Percentiles rank a stretch among this genome's conserved stretches.
These are phyloP conservation scores for Phytophthora pinifolia DNA, from an alignment of 352 stramenopile genomes.

Conservation along the genomic window DNA sequence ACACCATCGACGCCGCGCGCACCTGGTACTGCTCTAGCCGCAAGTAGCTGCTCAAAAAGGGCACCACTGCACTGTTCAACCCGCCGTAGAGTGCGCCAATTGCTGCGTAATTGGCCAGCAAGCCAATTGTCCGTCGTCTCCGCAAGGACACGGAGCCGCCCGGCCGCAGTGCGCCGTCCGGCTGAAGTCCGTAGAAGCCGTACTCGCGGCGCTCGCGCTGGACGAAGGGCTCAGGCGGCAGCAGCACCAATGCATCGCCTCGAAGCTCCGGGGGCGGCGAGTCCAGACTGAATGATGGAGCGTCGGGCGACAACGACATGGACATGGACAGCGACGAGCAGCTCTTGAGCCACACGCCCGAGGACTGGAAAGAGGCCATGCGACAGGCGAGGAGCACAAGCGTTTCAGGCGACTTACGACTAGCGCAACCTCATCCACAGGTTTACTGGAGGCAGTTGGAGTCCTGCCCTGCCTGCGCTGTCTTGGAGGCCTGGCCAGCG, in stretches of 20 bases:
- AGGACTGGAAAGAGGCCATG: slow-evolving; percentile 24
- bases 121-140: slow-evolving; percentile 42
- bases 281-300: slow-evolving; percentile 28
- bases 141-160: slow-evolving; percentile 55
- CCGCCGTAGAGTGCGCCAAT: slow-evolving; percentile 73
- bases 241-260: slow-evolving; percentile 13
- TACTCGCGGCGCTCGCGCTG: slow-evolving; percentile 39
- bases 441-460: no score
- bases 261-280: slow-evolving; percentile 26
- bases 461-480: not conserved
- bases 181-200: slow-evolving; percentile 62
- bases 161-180: slow-evolving; percentile 58
- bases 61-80: slow-evolving; percentile 52
- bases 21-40: slow-evolving; percentile 65
- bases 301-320: slow-evolving; percentile 20
- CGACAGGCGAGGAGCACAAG: slow-evolving; percentile 22
- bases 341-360: slow-evolving; percentile 39
- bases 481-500: not conserved
- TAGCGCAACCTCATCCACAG: slow-evolving; percentile 20
- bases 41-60: slow-evolving; percentile 66
- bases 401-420: slow-evolving; percentile 18
- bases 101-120: slow-evolving; percentile 70
- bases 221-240: slow-evolving; percentile 8
- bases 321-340: slow-evolving; percentile 35
- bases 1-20: slow-evolving; percentile 40